Evolutionary conservation across 306 rosid genomes (phyloP), one percentile per base, ranked within the genome.

Genomic region (Cucumis hystrix): DNA sequence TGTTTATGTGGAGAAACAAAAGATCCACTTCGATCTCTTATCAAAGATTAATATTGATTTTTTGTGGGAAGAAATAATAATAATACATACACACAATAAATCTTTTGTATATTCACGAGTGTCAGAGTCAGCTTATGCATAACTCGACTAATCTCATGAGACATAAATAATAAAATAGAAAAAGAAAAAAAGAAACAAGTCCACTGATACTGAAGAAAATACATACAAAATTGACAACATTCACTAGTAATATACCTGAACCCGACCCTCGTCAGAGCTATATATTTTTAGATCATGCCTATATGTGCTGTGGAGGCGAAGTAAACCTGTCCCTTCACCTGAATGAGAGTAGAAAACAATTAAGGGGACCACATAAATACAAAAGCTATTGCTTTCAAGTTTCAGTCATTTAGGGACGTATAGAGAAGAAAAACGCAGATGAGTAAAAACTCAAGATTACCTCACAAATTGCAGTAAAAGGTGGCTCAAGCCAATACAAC

Each of bases 251-350:
- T 79, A 77, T 90, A 95, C 99, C 99, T 95, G 99, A 81, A 95
- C 99, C 71, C 99, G 99, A 20, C 99, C 99, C 90, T 95, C 99
- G 77, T 95, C 99, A 83, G 99, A 95, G 87, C 99, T 95, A 80
- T 95, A 95, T 81, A 95, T 95, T 87, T 95, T 95, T 30, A 95
- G 90, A 87, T 95, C 97, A 79, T 95, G 99, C 61, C 99, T 93
- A 73, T 95, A 92, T 74, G 99, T 95, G 82, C 99, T 95, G 77
- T 95, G 99, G 80, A 95, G 97, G 74, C 99, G 97, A 86, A 95
- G 99, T 54, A 95, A 83, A 61, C 99, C 99, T 2, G 96, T 95
- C 67, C 99, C 99, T 89, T 95, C 99, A 72, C 99, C 97, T 91
- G 89, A 79, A 81, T 75, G 79, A 79, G 77, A 55, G 70, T 83